A percentile compares a stretch with the other conserved stretches of the same genome.
Conservation (phyloP, 805 yeast species). For the Sungouiella thailandica region DNA sequence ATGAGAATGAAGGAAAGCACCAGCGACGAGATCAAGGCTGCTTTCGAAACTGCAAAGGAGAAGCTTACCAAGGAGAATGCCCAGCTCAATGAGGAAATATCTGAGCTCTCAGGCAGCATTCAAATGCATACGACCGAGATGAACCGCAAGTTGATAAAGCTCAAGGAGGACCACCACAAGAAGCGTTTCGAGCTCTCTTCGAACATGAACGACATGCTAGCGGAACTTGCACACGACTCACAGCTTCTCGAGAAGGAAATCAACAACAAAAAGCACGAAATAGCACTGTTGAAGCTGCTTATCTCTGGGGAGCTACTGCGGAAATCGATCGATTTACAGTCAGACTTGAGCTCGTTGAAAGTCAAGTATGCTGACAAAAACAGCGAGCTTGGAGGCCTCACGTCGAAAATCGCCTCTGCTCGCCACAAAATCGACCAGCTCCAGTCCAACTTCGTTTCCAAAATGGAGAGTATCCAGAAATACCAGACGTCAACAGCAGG, state of each 20-base stretch:
- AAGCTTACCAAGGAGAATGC: background rate
- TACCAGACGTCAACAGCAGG: conserved; percentile 2
- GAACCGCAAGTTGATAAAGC: conserved; percentile 18
- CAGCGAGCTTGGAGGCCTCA: conserved; percentile 5
- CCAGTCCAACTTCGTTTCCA: conserved; percentile 1
- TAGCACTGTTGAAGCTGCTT: conserved; percentile 8
- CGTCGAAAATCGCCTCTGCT: background rate
- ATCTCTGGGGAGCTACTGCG: background rate
- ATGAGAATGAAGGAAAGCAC: conserved; percentile 23
- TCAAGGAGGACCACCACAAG: conserved; percentile 23
- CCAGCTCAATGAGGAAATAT: conserved; percentile 6
- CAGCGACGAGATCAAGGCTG: conserved; percentile 30
- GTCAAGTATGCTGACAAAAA: conserved; percentile 8
- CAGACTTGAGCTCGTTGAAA: conserved; percentile 1
- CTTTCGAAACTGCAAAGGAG: conserved; percentile 22
- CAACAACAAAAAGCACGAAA: conserved; percentile 12
- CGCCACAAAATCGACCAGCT: background rate
- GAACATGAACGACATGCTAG: conserved; percentile 14
- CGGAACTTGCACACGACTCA: conserved; percentile 8
- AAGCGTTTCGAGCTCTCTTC: conserved; percentile 11
- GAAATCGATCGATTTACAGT: background rate
- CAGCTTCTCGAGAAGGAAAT: conserved; percentile 4
- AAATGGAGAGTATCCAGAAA: conserved; percentile 7
- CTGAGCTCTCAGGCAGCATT: conserved; percentile 2
- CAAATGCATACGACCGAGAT: conserved; percentile 14